A percentile compares a stretch with the other conserved stretches of the same genome.
These are phyloP conservation scores for Pulveroboletus sp. DNA, from an alignment of 768 basidiomycete genomes.

Conservation along the genomic window DNA sequence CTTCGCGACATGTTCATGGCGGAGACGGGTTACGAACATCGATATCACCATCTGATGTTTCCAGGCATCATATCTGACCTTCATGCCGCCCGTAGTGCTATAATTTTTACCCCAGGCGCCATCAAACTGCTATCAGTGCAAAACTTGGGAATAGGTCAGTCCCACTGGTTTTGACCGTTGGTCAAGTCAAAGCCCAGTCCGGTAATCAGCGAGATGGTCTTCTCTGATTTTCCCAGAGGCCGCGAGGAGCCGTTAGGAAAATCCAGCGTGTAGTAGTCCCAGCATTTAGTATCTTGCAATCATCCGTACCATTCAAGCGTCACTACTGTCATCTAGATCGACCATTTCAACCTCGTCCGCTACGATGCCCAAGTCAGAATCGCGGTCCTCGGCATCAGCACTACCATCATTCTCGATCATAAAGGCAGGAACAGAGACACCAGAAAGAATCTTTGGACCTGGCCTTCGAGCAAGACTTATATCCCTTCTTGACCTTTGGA, in stretches of 20 bases:
- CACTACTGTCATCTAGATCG: slow-evolving; percentile 22
- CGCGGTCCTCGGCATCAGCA: not conserved
- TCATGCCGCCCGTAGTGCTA: no score
- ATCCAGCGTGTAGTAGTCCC: no score
- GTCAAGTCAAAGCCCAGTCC: no score
- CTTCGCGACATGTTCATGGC: not conserved
- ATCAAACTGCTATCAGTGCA: no score
- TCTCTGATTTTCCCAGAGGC: no score
- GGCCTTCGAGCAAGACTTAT: slow-evolving; percentile 60
- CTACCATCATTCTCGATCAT: slow-evolving; percentile 12
- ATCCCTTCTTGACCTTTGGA: slow-evolving; percentile 46
- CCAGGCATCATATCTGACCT: no score
- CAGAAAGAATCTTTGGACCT: slow-evolving; percentile 60
- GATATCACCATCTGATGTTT: no score
- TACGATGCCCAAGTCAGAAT: slow-evolving; percentile 13
- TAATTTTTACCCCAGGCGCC: no score
- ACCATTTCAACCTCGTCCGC: slow-evolving; percentile 15
- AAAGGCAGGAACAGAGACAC: slow-evolving; percentile 41
- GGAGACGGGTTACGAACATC: not conserved
- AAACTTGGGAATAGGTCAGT: no score
- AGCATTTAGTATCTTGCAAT: not conserved
- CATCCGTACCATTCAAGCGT: slow-evolving; percentile 2
- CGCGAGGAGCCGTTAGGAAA: no score
- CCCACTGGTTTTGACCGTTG: no score
- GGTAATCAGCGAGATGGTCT: no score